Conservation (phyloP, 202 grass and related monocot species). For the Thinopyrum obtusiflorum region DNA sequence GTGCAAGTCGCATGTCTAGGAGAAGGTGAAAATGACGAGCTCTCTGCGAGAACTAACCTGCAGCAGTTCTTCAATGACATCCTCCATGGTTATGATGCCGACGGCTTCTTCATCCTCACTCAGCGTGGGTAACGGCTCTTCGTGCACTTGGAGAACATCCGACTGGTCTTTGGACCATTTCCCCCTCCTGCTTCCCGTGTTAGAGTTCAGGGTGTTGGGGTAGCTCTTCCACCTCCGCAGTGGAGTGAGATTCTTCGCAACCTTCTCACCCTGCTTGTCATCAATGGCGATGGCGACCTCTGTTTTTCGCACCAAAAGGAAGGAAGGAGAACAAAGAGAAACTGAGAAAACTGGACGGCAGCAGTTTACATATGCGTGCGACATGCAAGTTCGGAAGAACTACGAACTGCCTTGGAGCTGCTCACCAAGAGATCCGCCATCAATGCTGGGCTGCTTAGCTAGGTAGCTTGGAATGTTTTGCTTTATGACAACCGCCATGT, state of each 20-base stretch:
- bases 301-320: slow-evolving; percentile 16
- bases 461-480: slow-evolving; percentile 28
- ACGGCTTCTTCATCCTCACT: slow-evolving; percentile 81
- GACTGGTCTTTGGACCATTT: slow-evolving; percentile 72
- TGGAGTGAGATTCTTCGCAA: slow-evolving; percentile 22
- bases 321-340: not conserved
- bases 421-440: slow-evolving; percentile 47
- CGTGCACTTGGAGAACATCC: slow-evolving; percentile 65
- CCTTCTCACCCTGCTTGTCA: slow-evolving; percentile 51
- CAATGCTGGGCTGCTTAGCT: slow-evolving; percentile 22
- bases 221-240: slow-evolving; percentile 68
- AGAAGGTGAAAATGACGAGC: not conserved
- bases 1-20: not conserved
- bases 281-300: slow-evolving; percentile 63
- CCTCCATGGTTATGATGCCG: slow-evolving; percentile 97
- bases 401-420: not conserved
- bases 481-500: slow-evolving; percentile 85
- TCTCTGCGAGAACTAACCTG: slow-evolving; percentile 54
- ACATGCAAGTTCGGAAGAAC: not conserved
- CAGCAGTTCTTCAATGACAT: slow-evolving; percentile 94
- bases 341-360: not conserved
- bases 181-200: slow-evolving; percentile 34
- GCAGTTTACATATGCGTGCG: not conserved
- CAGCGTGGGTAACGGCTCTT: slow-evolving; percentile 52
- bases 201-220: slow-evolving; percentile 47